Conservation (phyloP, 352 stramenopile genomes). For the Phytophthora palmivora region DNA sequence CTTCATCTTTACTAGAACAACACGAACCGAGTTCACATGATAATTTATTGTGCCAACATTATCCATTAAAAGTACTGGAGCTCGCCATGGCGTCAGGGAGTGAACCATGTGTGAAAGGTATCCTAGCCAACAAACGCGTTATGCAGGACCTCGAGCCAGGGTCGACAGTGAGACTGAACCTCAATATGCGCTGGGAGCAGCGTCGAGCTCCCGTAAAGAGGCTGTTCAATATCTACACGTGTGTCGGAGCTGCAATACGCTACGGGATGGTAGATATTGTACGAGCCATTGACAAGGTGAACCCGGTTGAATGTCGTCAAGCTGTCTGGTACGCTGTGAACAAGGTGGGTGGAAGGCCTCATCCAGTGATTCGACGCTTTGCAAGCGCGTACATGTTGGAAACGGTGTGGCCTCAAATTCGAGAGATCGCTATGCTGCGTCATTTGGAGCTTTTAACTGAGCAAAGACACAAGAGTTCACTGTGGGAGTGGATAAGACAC, state of each 20-base stretch:
- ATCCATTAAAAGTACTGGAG: conserved; percentile 21
- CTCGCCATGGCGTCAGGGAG: conserved; percentile 20
- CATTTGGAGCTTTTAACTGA: conserved; percentile 7
- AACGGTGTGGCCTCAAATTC: conserved; percentile 12
- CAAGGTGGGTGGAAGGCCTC: conserved; percentile 3
- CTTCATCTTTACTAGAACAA: conserved; percentile 11
- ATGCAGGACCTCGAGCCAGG: conserved; percentile 12
- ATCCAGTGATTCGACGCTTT: not conserved
- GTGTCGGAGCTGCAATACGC: conserved; percentile 16
- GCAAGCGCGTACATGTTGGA: conserved; percentile 4
- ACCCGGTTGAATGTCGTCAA: conserved; percentile 15
- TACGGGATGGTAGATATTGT: conserved; percentile 12
- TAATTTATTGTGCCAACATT: conserved; percentile 18
- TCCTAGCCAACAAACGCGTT: conserved; percentile 23
- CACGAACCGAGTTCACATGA: conserved; percentile 2
- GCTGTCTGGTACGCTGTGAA: conserved; percentile 25
- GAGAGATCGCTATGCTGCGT: conserved; percentile 12
- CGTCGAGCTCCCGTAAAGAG: conserved; percentile 6
- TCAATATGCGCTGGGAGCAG: conserved; percentile 17
- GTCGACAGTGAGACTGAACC: conserved; percentile 1
- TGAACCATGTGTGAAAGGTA: conserved; percentile 3
- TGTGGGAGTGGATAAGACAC: conserved; percentile 1
- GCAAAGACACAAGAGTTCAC: not conserved
- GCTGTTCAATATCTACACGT: conserved; percentile 23
- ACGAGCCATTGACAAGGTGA: conserved; percentile 6